Base-by-base conservation (phyloP, 1,284 basidiomycete species). In the Ceratobasidium sp. region DNA sequence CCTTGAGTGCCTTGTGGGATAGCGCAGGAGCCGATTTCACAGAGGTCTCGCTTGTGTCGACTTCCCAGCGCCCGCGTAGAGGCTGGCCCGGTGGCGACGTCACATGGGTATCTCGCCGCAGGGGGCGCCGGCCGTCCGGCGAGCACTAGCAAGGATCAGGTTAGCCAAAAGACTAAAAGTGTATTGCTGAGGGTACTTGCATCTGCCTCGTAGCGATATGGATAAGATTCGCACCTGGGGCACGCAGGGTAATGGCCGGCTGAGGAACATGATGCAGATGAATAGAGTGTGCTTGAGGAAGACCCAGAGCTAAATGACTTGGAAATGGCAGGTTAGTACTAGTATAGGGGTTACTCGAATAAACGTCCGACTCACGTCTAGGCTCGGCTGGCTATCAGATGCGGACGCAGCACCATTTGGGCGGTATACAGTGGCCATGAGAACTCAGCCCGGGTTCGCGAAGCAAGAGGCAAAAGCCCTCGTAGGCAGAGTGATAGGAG, bases 251-350 rank as follows among this genome's bases (percentile, higher is more conserved):
- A 72, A 58, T 72, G 68, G 22, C 56, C 43, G 27, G 56, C n/a
- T 9, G 68, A 61, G 11, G 68, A 61, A 39, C 68, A 59, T 9
- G 68, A 72, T 43, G 68, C 27, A 27, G 68, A n/a, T 59, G 68
- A 59, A 72, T 72, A 72, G 56, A 58, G 43, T 59, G 68, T 72
- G 43, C 8, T 72, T 27, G 68, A 53, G 14, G 68, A 72, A 22
- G 68, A 72, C n/a, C 56, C 68, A 49, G 68, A 72, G 31, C 46
- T 59, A 27, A 58, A 72, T 31, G 68, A 72, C 68, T 72, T 48
- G 56, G 56, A 24, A 49, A 61, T 29, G 37, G 31, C 43, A 41
- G 24, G 68, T 72, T 72, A 72, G 56, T 48, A 31, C 19, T 72
- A 31, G 49, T 19, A 37, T 24, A 24, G 68, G 22, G 53, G 24